A percentile compares a stretch with the other conserved stretches of the same genome.
These are phyloP conservation scores for Aureoboletus auriporus DNA, from an alignment of 768 basidiomycete genomes.

Conservation along the genomic window DNA sequence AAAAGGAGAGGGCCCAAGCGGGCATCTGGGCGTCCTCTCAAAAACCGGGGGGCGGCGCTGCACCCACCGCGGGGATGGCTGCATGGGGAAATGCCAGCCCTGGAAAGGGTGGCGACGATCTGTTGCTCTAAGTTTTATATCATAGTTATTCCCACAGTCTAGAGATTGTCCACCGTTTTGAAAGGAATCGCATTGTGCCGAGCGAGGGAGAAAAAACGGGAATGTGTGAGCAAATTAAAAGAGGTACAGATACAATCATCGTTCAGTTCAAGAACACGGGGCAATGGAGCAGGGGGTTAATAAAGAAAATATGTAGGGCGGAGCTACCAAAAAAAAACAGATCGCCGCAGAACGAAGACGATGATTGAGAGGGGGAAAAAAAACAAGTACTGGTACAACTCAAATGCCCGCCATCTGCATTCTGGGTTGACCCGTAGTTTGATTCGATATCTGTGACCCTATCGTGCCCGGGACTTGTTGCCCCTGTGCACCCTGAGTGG, in stretches of 20 bases:
- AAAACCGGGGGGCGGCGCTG: constrained; percentile 12
- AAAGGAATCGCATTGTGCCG: constrained; percentile 22
- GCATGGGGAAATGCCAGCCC: constrained; percentile 35
- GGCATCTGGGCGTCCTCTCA: constrained; percentile 64
- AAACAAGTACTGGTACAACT: constrained; percentile 13
- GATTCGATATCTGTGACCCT: constrained; percentile 25
- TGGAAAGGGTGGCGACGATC: constrained; percentile 35
- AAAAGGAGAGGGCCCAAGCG: constrained; percentile 80
- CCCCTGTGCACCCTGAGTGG: constrained; percentile 28
- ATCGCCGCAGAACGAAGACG: constrained; percentile 12
- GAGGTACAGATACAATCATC: constrained; percentile 36
- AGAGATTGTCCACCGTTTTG: no score
- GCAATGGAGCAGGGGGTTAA: constrained; percentile 19
- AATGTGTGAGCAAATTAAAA: constrained; percentile 29
- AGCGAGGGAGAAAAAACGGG: constrained; percentile 8
- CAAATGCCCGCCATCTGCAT: constrained; percentile 35
- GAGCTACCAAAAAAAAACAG: constrained; percentile 4
- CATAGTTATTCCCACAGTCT: constrained; percentile 2
- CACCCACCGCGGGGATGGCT: constrained; percentile 9
- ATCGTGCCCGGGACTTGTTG: constrained; percentile 36
- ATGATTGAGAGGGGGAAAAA: constrained; percentile 1
- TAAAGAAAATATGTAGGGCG: constrained; percentile 10
- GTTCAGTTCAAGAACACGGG: constrained; percentile 31
- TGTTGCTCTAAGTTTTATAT: constrained; percentile 33
- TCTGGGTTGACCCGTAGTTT: constrained; percentile 27